phyloP scores from a whole-genome alignment of 495 filamentous ascomycete species.

The Xylaria grammica region DNA sequence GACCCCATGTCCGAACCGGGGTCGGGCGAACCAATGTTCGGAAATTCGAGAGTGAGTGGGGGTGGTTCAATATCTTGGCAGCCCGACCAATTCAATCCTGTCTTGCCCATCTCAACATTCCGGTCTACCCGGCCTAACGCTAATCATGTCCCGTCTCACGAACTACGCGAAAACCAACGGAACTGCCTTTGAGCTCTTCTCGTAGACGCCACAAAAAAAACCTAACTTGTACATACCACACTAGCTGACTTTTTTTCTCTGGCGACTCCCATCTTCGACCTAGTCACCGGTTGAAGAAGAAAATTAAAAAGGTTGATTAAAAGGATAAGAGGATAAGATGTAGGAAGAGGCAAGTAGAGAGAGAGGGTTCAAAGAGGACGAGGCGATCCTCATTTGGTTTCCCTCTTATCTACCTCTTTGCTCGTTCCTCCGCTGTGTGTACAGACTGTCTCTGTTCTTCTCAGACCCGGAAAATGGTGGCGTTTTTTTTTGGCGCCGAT shows the following conservation, averaged over 20 bases:
- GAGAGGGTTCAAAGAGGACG: background rate
- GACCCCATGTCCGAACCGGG: background rate
- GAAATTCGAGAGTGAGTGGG: background rate
- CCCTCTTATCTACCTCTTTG: background rate
- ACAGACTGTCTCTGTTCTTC: background rate
- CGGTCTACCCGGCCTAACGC: background rate
- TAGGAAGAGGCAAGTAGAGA: background rate
- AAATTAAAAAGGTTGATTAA: background rate
- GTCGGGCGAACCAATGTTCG: too few species aligned
- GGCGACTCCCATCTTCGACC: background rate
- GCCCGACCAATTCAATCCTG: background rate
- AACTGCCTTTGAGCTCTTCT: background rate
- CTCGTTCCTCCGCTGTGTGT: background rate
- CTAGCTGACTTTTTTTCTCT: background rate
- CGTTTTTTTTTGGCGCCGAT: background rate
- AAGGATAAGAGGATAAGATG: background rate
- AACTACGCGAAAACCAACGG: background rate
- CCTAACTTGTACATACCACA: slow-evolving; percentile 8
- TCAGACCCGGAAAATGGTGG: background rate
- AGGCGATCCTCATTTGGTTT: background rate
- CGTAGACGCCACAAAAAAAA: slow-evolving; percentile 7
- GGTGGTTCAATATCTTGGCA: background rate
- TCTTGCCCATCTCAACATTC: background rate
- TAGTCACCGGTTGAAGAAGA: background rate
- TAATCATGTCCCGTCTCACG: background rate